Conservation (phyloP, 2,329 filamentous ascomycete species). For the Aspergillus oerlinghausenensis region DNA sequence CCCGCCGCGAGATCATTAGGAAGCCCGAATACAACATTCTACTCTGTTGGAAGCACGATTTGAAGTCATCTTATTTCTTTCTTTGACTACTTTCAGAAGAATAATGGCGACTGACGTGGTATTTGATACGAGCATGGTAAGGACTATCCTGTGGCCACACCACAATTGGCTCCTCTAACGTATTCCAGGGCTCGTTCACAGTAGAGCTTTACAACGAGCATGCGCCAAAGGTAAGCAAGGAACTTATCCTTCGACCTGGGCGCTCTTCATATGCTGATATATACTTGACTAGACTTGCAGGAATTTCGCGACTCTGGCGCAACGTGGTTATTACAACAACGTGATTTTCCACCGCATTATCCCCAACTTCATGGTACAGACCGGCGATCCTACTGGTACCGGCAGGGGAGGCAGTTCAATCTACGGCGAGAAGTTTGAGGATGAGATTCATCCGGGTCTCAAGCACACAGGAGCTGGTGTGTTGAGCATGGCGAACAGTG, state of each 20-base stretch:
- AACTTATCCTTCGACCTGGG: background rate
- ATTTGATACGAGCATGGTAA: slow-evolving; percentile 81
- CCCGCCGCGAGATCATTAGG: slow-evolving; percentile 7
- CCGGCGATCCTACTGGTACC: slow-evolving; percentile 88
- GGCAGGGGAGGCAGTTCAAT: slow-evolving; percentile 84
- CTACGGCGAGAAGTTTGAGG: slow-evolving; percentile 89
- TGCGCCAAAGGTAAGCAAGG: slow-evolving; percentile 60
- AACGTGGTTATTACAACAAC: slow-evolving; percentile 81
- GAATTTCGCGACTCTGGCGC: slow-evolving; percentile 78
- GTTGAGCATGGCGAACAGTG: slow-evolving; percentile 94
- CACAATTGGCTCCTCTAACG: slow-evolving; percentile 11
- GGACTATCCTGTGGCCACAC: slow-evolving; percentile 13
- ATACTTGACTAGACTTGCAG: slow-evolving; percentile 59
- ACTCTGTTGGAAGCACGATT: background rate
- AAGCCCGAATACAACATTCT: slow-evolving; percentile 9
- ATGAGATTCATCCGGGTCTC: slow-evolving; percentile 74
- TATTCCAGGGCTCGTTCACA: slow-evolving; percentile 67
- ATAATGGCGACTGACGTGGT: slow-evolving; percentile 72
- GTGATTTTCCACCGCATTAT: slow-evolving; percentile 93
- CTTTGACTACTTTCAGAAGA: background rate
- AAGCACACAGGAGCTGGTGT: slow-evolving; percentile 92
- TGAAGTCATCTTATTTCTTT: background rate
- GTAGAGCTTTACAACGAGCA: slow-evolving; percentile 87
- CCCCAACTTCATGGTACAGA: slow-evolving; percentile 93
- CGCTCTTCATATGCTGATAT: slow-evolving; percentile 13